Conservation (phyloP, 108 stramenopile species). For the Cyclotella baltica region DNA sequence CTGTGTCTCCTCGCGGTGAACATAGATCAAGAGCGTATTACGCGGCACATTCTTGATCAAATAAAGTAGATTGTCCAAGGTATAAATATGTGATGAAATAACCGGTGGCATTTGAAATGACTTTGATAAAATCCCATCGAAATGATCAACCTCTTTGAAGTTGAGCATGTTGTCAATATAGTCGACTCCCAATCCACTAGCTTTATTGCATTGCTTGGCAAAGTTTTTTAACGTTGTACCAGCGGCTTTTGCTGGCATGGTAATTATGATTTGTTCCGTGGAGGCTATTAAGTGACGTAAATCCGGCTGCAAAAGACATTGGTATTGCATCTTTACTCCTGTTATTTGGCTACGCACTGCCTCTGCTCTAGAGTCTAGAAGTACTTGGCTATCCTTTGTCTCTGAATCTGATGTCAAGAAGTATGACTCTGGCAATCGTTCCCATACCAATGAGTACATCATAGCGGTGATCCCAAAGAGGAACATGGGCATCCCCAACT, state of each 20-base stretch:
- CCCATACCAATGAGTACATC: background rate
- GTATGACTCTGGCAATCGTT: background rate
- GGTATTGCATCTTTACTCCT: conserved; percentile 6
- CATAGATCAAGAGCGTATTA: conserved; percentile 39
- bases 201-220: conserved; percentile 23
- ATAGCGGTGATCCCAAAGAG: background rate
- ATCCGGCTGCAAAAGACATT: conserved; percentile 12
- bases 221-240: conserved; percentile 31
- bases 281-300: conserved; percentile 24
- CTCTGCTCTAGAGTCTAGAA: background rate
- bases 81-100: conserved; percentile 17
- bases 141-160: background rate
- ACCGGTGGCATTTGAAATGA: conserved; percentile 30
- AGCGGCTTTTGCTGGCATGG: conserved; percentile 37
- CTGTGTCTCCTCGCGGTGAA: conserved; percentile 54
- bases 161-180: conserved; percentile 3
- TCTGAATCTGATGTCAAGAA: background rate
- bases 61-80: background rate
- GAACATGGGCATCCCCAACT: background rate
- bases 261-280: conserved; percentile 29
- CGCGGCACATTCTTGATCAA: conserved; percentile 17
- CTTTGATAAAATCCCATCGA: conserved; percentile 15
- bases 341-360: background rate
- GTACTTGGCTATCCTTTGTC: background rate
- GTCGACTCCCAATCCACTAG: background rate